These are phyloP conservation scores for Aspergillus avenaceus DNA, from an alignment of 495 filamentous ascomycete species.

Conservation along the genomic window DNA sequence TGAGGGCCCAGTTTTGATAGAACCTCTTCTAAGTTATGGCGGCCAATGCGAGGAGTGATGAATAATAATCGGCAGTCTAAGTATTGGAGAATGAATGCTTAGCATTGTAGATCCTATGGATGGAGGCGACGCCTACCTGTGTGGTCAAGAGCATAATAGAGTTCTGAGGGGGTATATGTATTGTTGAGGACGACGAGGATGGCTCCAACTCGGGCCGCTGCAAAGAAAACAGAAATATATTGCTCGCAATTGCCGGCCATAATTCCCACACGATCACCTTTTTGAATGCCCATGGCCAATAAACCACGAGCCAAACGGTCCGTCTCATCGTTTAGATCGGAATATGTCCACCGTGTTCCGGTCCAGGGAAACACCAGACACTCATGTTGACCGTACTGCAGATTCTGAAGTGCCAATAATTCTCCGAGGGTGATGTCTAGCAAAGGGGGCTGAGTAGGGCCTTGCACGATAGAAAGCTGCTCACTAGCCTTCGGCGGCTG, in stretches of 20 bases:
- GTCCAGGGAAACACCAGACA: slow-evolving; percentile 65
- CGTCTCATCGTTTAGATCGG: slow-evolving; percentile 56
- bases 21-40: slow-evolving; percentile 49
- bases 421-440: slow-evolving; percentile 59
- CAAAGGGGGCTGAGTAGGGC: slow-evolving; percentile 55
- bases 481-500: slow-evolving; percentile 15
- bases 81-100: neutral
- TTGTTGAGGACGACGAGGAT: slow-evolving; percentile 68
- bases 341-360: slow-evolving; percentile 62
- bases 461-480: slow-evolving; percentile 51
- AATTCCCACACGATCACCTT: slow-evolving; percentile 62
- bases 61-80: slow-evolving; percentile 60
- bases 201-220: slow-evolving; percentile 60
- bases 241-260: slow-evolving; percentile 71
- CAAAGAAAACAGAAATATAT: slow-evolving; percentile 67
- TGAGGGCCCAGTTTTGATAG: slow-evolving; percentile 45
- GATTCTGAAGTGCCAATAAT: slow-evolving; percentile 57
- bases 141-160: slow-evolving; percentile 59
- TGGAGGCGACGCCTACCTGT: slow-evolving; percentile 41
- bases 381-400: slow-evolving; percentile 55
- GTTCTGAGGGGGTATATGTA: slow-evolving; percentile 64
- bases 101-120: neutral
- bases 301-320: slow-evolving; percentile 56
- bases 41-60: slow-evolving; percentile 58
- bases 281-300: slow-evolving; percentile 54